Evolutionary conservation across 2,329 filamentous ascomycete genomes (phyloP).

Genomic region (Diaporthe destruens): DNA sequence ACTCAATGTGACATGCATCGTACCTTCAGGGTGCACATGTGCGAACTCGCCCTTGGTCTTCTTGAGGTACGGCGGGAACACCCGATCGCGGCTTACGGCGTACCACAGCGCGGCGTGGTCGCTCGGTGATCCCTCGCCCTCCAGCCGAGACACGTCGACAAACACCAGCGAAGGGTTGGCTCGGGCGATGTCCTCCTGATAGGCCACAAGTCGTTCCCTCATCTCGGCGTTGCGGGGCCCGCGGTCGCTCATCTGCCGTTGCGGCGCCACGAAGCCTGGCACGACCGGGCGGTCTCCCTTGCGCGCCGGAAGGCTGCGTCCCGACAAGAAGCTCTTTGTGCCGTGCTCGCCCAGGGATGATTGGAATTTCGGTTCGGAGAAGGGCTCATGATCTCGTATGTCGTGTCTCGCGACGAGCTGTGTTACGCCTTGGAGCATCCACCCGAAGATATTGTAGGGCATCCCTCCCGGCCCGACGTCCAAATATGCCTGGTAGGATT

Average conservation of each 20-base stretch:
- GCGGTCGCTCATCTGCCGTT: slow-evolving; percentile 52
- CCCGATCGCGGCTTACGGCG: slow-evolving; percentile 48
- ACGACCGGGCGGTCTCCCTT: slow-evolving; percentile 49
- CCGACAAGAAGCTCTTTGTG: slow-evolving; percentile 44
- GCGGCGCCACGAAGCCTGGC: slow-evolving; percentile 53
- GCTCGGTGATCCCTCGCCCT: slow-evolving; percentile 49
- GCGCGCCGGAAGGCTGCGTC: slow-evolving; percentile 42
- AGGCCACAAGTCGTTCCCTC: slow-evolving; percentile 45
- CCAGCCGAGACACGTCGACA: slow-evolving; percentile 49
- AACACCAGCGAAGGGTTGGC: slow-evolving; percentile 49
- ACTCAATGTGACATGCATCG: slow-evolving; percentile 54
- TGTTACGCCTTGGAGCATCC: slow-evolving; percentile 52
- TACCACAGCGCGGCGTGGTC: slow-evolving; percentile 41
- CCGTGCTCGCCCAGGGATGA: slow-evolving; percentile 46
- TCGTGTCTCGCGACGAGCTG: slow-evolving; percentile 53
- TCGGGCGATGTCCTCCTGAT: slow-evolving; percentile 44
- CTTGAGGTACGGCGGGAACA: slow-evolving; percentile 42
- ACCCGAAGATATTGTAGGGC: slow-evolving; percentile 58
- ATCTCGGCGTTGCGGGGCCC: slow-evolving; percentile 42
- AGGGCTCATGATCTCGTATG: slow-evolving; percentile 48
- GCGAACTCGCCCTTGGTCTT: slow-evolving; percentile 50
- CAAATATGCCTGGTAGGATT: slow-evolving; percentile 55
- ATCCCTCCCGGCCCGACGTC: slow-evolving; percentile 59
- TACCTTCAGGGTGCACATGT: slow-evolving; percentile 56
- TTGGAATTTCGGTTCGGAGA: slow-evolving; percentile 42